Conservation (phyloP, 2,329 filamentous ascomycete species). For the Sclerotinia trifoliorum region DNA sequence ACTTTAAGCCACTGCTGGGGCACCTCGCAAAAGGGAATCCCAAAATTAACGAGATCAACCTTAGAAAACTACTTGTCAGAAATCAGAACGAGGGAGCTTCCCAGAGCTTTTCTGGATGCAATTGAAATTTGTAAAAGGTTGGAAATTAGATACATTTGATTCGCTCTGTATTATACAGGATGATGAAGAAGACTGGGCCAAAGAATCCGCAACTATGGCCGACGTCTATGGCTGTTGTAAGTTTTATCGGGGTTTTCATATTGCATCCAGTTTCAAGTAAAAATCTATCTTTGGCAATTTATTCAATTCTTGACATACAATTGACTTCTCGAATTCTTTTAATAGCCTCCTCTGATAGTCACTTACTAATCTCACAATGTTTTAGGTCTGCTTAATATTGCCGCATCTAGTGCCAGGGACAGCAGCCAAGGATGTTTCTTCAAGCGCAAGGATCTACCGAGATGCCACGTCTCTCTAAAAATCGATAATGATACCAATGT, state of each 20-base stretch:
- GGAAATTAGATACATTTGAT: neutral
- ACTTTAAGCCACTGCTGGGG: neutral
- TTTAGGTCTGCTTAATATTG: neutral
- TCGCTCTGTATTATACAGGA: neutral
- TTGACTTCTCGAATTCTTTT: too few species aligned
- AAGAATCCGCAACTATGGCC: neutral
- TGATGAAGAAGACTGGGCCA: neutral
- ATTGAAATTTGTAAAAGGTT: neutral
- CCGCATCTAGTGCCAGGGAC: neutral
- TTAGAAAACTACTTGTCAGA: neutral
- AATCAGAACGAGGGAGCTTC: neutral
- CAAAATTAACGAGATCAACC: neutral
- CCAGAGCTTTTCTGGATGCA: neutral
- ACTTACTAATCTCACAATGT: too few species aligned
- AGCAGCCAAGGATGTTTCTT: neutral
- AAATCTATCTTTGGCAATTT: too few species aligned
- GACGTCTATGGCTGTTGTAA: neutral
- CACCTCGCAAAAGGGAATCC: neutral
- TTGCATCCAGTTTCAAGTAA: too few species aligned
- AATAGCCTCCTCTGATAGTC: too few species aligned
- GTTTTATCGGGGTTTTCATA: too few species aligned
- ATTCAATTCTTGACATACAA: too few species aligned
- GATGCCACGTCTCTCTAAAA: neutral
- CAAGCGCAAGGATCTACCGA: neutral
- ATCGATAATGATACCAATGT: fast-evolving